Base-by-base conservation (phyloP, 2,329 filamentous ascomycete species). In the Trichophyton mentagrophytes region DNA sequence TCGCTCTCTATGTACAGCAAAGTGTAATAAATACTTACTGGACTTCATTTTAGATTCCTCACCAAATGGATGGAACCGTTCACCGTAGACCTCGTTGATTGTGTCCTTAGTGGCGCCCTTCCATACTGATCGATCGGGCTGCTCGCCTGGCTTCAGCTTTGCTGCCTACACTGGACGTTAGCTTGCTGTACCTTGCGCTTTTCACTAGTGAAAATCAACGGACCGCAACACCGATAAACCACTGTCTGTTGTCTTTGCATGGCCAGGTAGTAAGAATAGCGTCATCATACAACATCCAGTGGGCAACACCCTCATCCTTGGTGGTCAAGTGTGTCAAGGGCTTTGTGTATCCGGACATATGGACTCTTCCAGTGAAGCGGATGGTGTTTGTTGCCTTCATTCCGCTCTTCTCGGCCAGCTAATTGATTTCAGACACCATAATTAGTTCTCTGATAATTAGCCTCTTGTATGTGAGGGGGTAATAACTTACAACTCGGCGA, bases 21-120 rank as follows among this genome's bases (percentile, higher is more conserved):
- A 3, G 42, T 15, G 25, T 15, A n/a, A 42, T 15, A n/a, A 20
- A 3, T 11, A 61, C 60, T 58, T 8, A 61, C 60, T 58, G 11
- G 60, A 58, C 27, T 44, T 51, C 60, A 61, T 61, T 30, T 47
- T 61, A 22, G 53, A 58, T 27, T 58, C 46, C 30, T 49, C 58
- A 44, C 60, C 60, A 20, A 61, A 61, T 38, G 60, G 60, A 40
- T 61, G 60, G 57, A 61, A 61, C 25, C 60, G 55, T 40, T 61
- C 60, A 20, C 60, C 60, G 53, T 61, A 61, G 2, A 38, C 60
- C 27, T 61, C 56, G 15, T 61, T 61, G 7, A 61, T 56, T n/a
- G 60, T 61, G 15, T 61, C 49, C 20, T 40, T 57, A 1, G 53
- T 61, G 6, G 60, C 60, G 13, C 44, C 55, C 40, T 61, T 61